A percentile compares a stretch with the other conserved stretches of the same genome.
Evolutionary conservation across 139 green algal genomes (phyloP).

Genomic region (Coelastrella sp.): DNA sequence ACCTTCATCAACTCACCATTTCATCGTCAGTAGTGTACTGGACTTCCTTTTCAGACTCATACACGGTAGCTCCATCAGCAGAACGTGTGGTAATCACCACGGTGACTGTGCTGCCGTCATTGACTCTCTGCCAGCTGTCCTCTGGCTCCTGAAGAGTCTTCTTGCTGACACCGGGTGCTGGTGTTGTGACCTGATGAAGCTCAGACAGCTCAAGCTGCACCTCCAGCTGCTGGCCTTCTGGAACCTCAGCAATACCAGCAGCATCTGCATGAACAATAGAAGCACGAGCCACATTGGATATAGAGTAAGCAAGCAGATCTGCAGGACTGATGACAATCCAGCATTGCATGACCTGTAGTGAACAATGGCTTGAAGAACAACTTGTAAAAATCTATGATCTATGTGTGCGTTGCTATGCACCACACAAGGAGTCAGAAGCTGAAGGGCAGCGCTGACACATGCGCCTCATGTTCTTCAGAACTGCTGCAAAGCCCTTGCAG

Average conservation of each 20-base stretch:
- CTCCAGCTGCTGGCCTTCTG: conserved; percentile 72
- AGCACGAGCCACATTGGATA: background rate
- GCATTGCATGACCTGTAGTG: background rate
- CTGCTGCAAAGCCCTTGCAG: conserved; percentile 60
- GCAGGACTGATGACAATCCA: background rate
- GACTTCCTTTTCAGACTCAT: conserved; percentile 51
- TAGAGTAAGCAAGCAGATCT: background rate
- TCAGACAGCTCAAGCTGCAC: conserved; percentile 79
- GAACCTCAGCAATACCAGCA: conserved; percentile 75
- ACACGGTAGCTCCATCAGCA: conserved; percentile 76
- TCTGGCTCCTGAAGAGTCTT: conserved; percentile 68
- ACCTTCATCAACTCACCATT: conserved; percentile 34
- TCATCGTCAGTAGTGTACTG: conserved; percentile 54
- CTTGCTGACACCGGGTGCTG: conserved; percentile 79
- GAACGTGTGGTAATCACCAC: conserved; percentile 46
- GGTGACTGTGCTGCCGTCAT: conserved; percentile 80
- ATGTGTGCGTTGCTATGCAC: conserved; percentile 65
- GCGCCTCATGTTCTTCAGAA: conserved; percentile 84
- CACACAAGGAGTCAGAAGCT: conserved; percentile 72
- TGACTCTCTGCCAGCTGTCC: conserved; percentile 78
- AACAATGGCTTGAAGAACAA: no score
- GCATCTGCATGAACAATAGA: conserved; percentile 61
- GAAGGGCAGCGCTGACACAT: conserved; percentile 68
- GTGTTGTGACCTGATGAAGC: conserved; percentile 70
- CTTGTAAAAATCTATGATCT: background rate